Base-by-base conservation (phyloP, 2,329 filamentous ascomycete genomes). In the Lachnellula occidentalis region DNA sequence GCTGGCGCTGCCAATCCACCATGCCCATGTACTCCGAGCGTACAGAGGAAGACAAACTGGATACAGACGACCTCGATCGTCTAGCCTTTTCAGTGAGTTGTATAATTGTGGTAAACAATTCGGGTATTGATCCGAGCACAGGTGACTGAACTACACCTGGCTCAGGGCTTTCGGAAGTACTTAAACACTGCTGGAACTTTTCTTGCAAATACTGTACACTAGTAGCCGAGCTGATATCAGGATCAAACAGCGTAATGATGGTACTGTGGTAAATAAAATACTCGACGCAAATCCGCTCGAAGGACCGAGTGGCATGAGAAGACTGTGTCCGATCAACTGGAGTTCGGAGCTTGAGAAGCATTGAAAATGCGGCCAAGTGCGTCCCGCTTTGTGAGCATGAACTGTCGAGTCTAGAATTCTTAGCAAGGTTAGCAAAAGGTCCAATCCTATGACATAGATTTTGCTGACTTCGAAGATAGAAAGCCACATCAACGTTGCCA, bases 211-310 rank as follows among this genome's bases (percentile, higher is more conserved):
- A 5, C 9, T 37, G 27, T 9, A 49, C 27, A 21, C 12, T 19
- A 12, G 24, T 12, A 15, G 17, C 24, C 7, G 21, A n/a, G 5
- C 37, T 31, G 4, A 37, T 24, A 15, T 11, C 24, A 1, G 19
- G 17, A 39, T 49, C 47, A 49, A 49, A 36, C 17, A 49, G 8
- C 34, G 24, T 49, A 21, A 49, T 34, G 11, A 36, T 49, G 5
- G 31, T 31, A 21, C 47, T 49, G 34, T 49, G 47, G 15, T 49
- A 39, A 15, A 49, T 49, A 37, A 17, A 49, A 15, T 36, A 49
- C 34, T 49, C 47, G 4, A 49, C 34, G 24, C 47, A 49, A n/a
- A 49, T 24, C 6, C 47, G 47, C 19, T 49, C 47, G 21, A 49
- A 49, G 15, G 34, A 6, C 14, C 27, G 47, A 39, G 34, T 22